Conservation (phyloP, 2,329 filamentous ascomycete species). For the Rhinocladiella similis region DNA sequence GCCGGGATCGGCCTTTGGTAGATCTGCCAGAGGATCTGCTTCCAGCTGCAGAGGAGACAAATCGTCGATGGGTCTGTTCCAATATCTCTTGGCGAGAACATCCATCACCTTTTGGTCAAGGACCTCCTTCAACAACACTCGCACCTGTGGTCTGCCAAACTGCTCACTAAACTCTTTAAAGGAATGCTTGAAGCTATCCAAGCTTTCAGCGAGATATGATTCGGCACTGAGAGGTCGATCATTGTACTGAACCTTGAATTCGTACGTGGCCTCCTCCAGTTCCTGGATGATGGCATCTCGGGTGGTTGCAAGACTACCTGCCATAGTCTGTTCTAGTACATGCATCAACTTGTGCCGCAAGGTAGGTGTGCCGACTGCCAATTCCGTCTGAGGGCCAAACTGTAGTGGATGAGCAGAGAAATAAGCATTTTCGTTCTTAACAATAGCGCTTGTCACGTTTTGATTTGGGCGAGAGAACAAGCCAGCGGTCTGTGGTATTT, state of each 20-base stretch:
- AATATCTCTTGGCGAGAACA: constrained; percentile 87
- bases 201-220: constrained; percentile 90
- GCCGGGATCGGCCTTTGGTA: constrained; percentile 82
- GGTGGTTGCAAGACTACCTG: constrained; percentile 82
- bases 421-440: constrained; percentile 83
- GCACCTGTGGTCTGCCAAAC: constrained; percentile 87
- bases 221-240: constrained; percentile 92
- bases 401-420: constrained; percentile 81
- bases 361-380: constrained; percentile 79
- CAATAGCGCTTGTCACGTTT: constrained; percentile 78
- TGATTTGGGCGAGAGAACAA: constrained; percentile 81
- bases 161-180: constrained; percentile 91
- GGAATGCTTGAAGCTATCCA: constrained; percentile 95
- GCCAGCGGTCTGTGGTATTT: constrained; percentile 66
- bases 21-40: constrained; percentile 69
- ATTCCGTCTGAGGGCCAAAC: constrained; percentile 71
- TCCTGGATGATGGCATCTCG: constrained; percentile 92
- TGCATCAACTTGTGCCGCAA: constrained; percentile 96
- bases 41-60: constrained; percentile 68
- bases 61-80: constrained; percentile 93
- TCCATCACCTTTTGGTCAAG: constrained; percentile 94
- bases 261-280: constrained; percentile 93
- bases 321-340: constrained; percentile 96
- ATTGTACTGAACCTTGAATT: constrained; percentile 99
- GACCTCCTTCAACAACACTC: constrained; percentile 84